Conservation (phyloP, 306 rosid species). For the Abrus pulchellus region DNA sequence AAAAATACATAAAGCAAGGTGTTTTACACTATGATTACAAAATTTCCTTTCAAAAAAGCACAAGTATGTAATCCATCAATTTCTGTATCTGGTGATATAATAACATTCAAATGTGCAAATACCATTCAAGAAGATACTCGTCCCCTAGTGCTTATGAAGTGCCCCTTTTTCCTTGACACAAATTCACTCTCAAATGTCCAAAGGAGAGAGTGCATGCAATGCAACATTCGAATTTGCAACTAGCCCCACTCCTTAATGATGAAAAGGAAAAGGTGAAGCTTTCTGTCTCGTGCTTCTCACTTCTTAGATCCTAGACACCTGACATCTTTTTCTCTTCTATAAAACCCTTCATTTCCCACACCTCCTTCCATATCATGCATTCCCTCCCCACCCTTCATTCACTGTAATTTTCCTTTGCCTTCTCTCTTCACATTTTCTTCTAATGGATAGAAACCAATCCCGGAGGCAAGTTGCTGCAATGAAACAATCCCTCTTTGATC, state of each 20-base stretch:
- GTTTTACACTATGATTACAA: background rate
- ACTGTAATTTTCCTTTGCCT: background rate
- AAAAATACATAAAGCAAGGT: background rate
- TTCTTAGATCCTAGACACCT: constrained; percentile 45
- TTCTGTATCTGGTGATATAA: background rate
- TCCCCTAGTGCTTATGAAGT: constrained; percentile 25
- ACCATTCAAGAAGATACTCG: constrained; percentile 37
- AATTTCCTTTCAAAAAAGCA: constrained; percentile 11
- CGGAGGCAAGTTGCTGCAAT: constrained; percentile 62
- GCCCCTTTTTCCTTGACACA: constrained; percentile 23
- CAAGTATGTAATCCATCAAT: constrained; percentile 15
- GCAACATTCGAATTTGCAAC: constrained; percentile 41
- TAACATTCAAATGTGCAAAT: constrained; percentile 21
- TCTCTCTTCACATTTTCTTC: constrained; percentile 16
- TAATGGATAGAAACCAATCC: constrained; percentile 68
- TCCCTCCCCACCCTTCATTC: constrained; percentile 33
- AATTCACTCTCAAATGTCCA: constrained; percentile 37
- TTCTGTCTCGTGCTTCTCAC: constrained; percentile 45
- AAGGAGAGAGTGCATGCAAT: constrained; percentile 36
- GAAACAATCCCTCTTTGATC: constrained; percentile 87
- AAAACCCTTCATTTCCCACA: constrained; percentile 47
- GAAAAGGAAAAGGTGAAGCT: constrained; percentile 8
- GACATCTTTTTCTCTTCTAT: constrained; percentile 53
- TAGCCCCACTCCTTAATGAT: constrained; percentile 33
- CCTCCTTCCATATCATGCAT: constrained; percentile 42